Evolutionary conservation across 2,329 filamentous ascomycete species (phyloP).

Genomic region (Sporothrix brasiliensis): DNA sequence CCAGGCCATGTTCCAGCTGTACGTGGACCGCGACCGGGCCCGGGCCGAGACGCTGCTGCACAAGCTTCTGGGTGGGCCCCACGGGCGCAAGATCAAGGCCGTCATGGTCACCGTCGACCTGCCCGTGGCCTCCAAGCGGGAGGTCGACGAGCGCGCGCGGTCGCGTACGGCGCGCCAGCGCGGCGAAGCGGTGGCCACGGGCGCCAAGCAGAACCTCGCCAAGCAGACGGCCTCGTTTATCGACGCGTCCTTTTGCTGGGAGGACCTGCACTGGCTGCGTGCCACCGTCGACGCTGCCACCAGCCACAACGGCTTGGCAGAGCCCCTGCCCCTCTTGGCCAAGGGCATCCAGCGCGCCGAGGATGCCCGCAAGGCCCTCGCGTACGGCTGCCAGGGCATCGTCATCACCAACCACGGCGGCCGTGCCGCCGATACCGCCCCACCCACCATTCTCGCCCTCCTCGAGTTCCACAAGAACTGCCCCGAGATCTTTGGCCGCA

Average conservation of each 20-base stretch:
- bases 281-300: slow-evolving; percentile 40
- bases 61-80: slow-evolving; percentile 33
- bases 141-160: slow-evolving; percentile 55
- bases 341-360: slow-evolving; percentile 61
- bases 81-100: slow-evolving; percentile 45
- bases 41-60: slow-evolving; percentile 29
- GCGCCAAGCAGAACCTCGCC: slow-evolving; percentile 49
- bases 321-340: slow-evolving; percentile 54
- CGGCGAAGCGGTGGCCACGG: slow-evolving; percentile 38
- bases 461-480: slow-evolving; percentile 47
- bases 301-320: neutral
- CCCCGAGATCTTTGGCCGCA: slow-evolving; percentile 47
- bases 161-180: slow-evolving; percentile 4
- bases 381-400: slow-evolving; percentile 56
- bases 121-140: slow-evolving; percentile 59
- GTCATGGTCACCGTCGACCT: slow-evolving; percentile 59
- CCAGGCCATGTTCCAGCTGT: slow-evolving; percentile 38
- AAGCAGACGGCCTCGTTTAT: slow-evolving; percentile 56
- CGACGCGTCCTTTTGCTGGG: slow-evolving; percentile 54
- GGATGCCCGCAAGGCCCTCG: slow-evolving; percentile 55
- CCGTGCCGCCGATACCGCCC: slow-evolving; percentile 55
- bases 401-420: slow-evolving; percentile 63
- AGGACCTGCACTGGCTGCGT: slow-evolving; percentile 57
- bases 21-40: slow-evolving; percentile 33
- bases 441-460: slow-evolving; percentile 46